Evolutionary conservation across 2,329 filamentous ascomycete genomes (phyloP), one percentile per base, ranked within the genome.

Genomic region (Botrytis sinoallii): DNA sequence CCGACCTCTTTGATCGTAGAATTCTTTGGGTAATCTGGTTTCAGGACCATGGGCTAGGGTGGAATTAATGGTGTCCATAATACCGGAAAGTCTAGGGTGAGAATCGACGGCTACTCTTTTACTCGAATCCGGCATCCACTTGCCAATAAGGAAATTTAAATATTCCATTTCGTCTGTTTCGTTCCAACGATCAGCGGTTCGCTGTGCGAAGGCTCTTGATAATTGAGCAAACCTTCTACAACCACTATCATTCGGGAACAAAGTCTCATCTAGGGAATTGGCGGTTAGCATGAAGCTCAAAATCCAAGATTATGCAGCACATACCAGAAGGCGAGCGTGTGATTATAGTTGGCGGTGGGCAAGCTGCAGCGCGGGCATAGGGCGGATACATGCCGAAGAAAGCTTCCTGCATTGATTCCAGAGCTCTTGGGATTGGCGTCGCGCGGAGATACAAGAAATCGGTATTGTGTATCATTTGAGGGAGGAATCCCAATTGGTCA

Each of bases 61-160:
- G 10, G 93, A 90, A 81, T 98, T 98, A 80, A 98, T 88, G 0
- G 93, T 96, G 83, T 99, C 96, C 92, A 97, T 94, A 79, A 99
- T 92, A 71, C 96, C 96, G 9, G 91, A 94, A 20, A 98, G 86
- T 63, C 95, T 88, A 0, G 96, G 96, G 74, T 91, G 91, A 1
- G 91, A 91, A 82, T 98, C 94, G 14, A 98, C 93, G 40, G 92
- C 93, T 14, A 98, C 90, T 57, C 87, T 86, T 18, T 88, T 88
- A 44, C 85, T 87, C 52, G 87, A 86, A 12, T 89, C 86, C 0
- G 94, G 93, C 93, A 98, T 97, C 89, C 92, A 97, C 81, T 92
- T 94, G 52, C 92, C 90, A 71, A 95, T 90, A 74, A 93, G 84
- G 75, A 88, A 90, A 78, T 92, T 94, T 38, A 98, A 84, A 81